phyloP scores from a whole-genome alignment of 495 filamentous ascomycete genomes.

The Penicillium silybi region DNA sequence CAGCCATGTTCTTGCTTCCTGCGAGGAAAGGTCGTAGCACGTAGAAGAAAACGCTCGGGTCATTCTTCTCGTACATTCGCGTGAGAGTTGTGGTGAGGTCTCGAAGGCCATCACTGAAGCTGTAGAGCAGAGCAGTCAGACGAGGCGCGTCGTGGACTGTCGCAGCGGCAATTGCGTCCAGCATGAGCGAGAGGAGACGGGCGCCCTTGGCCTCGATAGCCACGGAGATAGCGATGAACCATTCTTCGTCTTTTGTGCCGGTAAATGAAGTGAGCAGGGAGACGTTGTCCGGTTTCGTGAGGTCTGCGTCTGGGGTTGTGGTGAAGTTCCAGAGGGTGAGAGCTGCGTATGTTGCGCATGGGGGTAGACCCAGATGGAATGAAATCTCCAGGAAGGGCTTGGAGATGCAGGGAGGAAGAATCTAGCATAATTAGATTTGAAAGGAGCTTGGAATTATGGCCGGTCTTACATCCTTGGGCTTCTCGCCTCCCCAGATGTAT shows the following conservation, averaged over 20 bases:
- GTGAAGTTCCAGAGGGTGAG: slow-evolving; percentile 93
- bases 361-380: slow-evolving; percentile 73
- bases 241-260: slow-evolving; percentile 89
- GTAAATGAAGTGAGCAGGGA: slow-evolving; percentile 82
- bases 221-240: slow-evolving; percentile 94
- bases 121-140: slow-evolving; percentile 65
- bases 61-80: slow-evolving; percentile 85
- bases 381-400: slow-evolving; percentile 79
- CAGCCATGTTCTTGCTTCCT: slow-evolving; percentile 91
- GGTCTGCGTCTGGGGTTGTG: slow-evolving; percentile 62
- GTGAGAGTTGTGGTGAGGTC: slow-evolving; percentile 69
- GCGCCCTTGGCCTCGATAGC: slow-evolving; percentile 92
- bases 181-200: slow-evolving; percentile 77
- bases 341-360: slow-evolving; percentile 90
- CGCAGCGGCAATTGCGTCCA: slow-evolving; percentile 76
- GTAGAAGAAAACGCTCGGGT: slow-evolving; percentile 86
- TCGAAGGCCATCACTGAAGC: slow-evolving; percentile 75
- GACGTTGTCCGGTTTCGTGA: slow-evolving; percentile 81
- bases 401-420: slow-evolving; percentile 75
- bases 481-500: slow-evolving; percentile 92
- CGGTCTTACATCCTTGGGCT: slow-evolving; percentile 63
- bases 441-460: neutral
- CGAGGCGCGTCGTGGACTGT: slow-evolving; percentile 54
- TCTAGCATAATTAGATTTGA: slow-evolving; percentile 37
- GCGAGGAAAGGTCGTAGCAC: slow-evolving; percentile 87